A percentile compares a stretch with the other conserved stretches of the same genome.
Conservation (phyloP, 2,329 filamentous ascomycete species). For the Claviceps purpurea region DNA sequence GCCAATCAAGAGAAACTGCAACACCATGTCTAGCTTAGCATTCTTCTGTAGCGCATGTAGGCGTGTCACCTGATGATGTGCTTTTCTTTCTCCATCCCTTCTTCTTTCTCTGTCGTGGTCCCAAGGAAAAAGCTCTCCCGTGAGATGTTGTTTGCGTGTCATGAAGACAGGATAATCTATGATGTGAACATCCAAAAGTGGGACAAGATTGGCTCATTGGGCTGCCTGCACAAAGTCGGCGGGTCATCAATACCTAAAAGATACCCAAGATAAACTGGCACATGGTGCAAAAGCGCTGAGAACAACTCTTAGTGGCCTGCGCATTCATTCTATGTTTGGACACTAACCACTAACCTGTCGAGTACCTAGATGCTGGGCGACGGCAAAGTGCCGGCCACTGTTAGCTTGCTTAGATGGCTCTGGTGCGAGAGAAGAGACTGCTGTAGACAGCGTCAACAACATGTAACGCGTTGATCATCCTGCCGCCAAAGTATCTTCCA, state of each 20-base stretch:
- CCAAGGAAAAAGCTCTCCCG: neutral
- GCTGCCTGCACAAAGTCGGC: neutral
- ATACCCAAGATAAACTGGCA: neutral
- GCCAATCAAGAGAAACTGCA: slow-evolving; percentile 4
- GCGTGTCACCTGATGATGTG: neutral
- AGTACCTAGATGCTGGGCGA: slow-evolving; percentile 33
- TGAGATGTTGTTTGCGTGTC: no score
- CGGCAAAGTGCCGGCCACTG: slow-evolving; percentile 27
- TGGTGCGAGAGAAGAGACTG: slow-evolving; percentile 81
- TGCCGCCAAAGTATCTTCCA: slow-evolving; percentile 86
- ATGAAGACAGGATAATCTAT: no score
- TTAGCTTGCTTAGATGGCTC: slow-evolving; percentile 58
- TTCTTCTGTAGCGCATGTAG: neutral
- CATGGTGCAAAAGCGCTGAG: slow-evolving; percentile 1
- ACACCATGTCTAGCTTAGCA: slow-evolving; percentile 7
- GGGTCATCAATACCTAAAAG: neutral
- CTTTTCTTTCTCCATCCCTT: neutral
- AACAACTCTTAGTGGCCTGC: neutral
- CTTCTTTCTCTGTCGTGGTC: neutral
- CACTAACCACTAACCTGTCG: slow-evolving; percentile 22
- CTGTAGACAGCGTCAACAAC: slow-evolving; percentile 98
- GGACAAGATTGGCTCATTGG: neutral
- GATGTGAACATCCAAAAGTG: neutral
- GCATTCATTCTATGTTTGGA: slow-evolving; percentile 1
- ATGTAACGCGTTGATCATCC: slow-evolving; percentile 84